phyloP scores from a whole-genome alignment of 768 basidiomycete genomes.

The Russula brevipes region DNA sequence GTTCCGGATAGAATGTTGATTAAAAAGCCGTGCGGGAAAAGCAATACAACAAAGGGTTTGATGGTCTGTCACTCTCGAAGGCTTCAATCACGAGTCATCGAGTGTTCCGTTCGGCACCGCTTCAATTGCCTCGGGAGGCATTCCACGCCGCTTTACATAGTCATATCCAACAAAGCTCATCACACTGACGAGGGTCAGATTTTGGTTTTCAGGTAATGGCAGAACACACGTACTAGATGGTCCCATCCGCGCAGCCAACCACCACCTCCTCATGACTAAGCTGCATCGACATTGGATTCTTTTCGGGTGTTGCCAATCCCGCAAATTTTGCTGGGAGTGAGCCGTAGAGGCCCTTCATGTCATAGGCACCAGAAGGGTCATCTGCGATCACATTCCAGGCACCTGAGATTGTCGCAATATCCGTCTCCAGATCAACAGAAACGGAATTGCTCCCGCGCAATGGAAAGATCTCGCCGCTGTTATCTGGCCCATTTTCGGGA shows the following conservation, averaged over 20 bases:
- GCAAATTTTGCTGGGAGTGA: constrained; percentile 61
- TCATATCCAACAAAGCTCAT: constrained; percentile 60
- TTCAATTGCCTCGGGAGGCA: constrained; percentile 5
- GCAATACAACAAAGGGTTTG: not conserved
- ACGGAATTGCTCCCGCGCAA: constrained; percentile 28
- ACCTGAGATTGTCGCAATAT: constrained; percentile 63
- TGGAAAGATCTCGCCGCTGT: constrained; percentile 24
- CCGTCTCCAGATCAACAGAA: constrained; percentile 57
- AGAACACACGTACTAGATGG: constrained; percentile 66
- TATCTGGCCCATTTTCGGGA: constrained; percentile 27
- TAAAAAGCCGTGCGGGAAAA: not conserved
- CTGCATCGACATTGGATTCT: constrained; percentile 95
- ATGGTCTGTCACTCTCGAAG: not conserved
- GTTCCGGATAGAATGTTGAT: not conserved
- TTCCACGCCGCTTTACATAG: constrained; percentile 38
- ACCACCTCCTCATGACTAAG: constrained; percentile 88
- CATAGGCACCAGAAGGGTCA: constrained; percentile 31
- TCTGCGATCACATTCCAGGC: constrained; percentile 69
- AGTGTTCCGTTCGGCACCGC: not conserved
- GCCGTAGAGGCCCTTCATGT: constrained; percentile 57
- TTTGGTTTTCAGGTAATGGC: constrained; percentile 20
- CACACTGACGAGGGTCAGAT: constrained; percentile 36
- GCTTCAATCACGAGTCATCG: not conserved
- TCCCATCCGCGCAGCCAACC: constrained; percentile 86
- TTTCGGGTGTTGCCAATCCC: constrained; percentile 80